These are phyloP conservation scores for Cryphonectria carpinicola DNA, from an alignment of 2,329 filamentous ascomycete species.

Conservation along the genomic window DNA sequence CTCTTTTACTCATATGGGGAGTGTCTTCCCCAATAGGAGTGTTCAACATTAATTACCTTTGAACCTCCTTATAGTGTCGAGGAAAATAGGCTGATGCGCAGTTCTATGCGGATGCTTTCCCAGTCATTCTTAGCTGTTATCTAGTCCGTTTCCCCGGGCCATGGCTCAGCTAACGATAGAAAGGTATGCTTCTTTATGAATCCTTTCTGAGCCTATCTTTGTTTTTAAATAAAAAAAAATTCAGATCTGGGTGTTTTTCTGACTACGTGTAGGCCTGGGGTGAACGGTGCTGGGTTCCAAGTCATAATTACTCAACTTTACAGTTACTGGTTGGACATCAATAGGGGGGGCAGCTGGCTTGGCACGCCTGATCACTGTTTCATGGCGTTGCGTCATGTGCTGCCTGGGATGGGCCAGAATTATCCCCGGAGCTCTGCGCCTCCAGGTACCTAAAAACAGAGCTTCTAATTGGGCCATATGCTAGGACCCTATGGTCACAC, in stretches of 20 bases:
- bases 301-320: neutral
- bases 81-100: neutral
- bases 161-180: neutral
- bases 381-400: slow-evolving; percentile 1
- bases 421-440: neutral
- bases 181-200: neutral
- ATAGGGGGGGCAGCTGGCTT: neutral
- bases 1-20: no score
- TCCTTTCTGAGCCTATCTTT: neutral
- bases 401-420: neutral
- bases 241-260: neutral
- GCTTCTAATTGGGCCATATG: neutral
- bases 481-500: fast-evolving
- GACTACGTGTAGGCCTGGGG: neutral
- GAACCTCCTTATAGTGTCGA: no score
- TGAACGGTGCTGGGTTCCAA: neutral
- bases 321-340: neutral
- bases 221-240: neutral
- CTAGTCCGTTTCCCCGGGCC: neutral
- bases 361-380: neutral
- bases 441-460: fast-evolving
- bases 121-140: neutral
- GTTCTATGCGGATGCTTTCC: neutral
- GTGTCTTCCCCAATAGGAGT: no score
- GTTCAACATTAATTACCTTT: no score